Conservation (phyloP, 2,329 filamentous ascomycete genomes). For the Clonostachys solani region DNA sequence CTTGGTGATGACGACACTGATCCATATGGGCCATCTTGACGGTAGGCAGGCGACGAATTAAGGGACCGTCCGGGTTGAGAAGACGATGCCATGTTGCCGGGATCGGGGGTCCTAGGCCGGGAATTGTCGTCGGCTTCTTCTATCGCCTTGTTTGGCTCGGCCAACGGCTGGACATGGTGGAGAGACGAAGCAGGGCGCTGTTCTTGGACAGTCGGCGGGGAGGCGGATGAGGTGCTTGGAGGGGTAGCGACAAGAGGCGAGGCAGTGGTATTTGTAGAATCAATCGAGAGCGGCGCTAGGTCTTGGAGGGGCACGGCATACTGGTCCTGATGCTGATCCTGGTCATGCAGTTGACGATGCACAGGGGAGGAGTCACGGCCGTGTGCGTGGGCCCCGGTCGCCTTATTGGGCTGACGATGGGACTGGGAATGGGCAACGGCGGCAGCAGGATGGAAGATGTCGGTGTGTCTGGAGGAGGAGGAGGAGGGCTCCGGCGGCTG, state of each 20-base stretch:
- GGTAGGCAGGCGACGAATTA: too few relatives aligned
- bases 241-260: conserved; percentile 1
- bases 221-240: conserved; percentile 1
- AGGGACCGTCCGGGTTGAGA: conserved; percentile 5
- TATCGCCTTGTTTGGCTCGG: conserved; percentile 3
- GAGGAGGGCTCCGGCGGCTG: not conserved
- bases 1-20: conserved; percentile 17
- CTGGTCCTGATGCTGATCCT: not conserved
- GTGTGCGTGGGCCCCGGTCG: too few relatives aligned
- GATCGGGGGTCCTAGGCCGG: conserved; percentile 1
- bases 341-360: conserved; percentile 2
- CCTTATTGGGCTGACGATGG: not conserved
- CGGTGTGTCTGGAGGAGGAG: not conserved
- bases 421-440: not conserved
- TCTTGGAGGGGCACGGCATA: conserved; percentile 2
- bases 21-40: conserved; percentile 25
- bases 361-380: not conserved
- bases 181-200: not conserved
- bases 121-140: conserved; percentile 1
- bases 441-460: conserved; percentile 1
- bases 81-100: conserved; percentile 19
- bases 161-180: conserved; percentile 1
- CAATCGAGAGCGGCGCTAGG: not conserved
- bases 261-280: not conserved
- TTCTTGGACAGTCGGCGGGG: not conserved